Evolutionary conservation across 805 yeast species (phyloP).

Genomic region (Spencermartinsiella europaea): DNA sequence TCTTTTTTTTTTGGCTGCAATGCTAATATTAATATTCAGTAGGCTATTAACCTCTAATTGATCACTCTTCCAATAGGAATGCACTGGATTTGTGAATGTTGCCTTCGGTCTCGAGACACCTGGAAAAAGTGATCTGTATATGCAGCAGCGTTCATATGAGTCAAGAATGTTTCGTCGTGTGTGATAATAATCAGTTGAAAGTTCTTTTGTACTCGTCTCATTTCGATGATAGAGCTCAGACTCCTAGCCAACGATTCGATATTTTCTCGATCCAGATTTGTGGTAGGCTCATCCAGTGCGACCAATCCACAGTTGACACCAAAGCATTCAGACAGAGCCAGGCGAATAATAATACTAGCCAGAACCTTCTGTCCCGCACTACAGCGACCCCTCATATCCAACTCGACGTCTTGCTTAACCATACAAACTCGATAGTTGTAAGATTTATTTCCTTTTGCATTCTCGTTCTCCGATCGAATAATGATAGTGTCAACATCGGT

Average conservation of each 20-base stretch:
- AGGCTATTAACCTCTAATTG: background rate
- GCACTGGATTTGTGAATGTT: conserved; percentile 70
- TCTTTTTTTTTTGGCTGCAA: background rate
- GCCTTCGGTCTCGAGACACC: conserved; percentile 73
- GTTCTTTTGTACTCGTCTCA: conserved; percentile 72
- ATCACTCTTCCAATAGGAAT: conserved; percentile 25
- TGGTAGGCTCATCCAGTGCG: conserved; percentile 96
- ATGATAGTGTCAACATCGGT: conserved; percentile 90
- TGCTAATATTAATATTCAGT: background rate
- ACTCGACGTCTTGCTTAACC: conserved; percentile 85
- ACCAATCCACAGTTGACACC: conserved; percentile 93
- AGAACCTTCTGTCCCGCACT: conserved; percentile 97
- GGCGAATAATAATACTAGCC: conserved; percentile 83
- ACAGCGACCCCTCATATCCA: conserved; percentile 98
- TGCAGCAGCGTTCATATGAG: conserved; percentile 75
- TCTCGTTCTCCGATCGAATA: conserved; percentile 71
- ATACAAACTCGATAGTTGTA: conserved; percentile 93
- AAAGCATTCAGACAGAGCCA: conserved; percentile 93
- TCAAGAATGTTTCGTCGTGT: conserved; percentile 88
- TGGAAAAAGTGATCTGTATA: conserved; percentile 85
- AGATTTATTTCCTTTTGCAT: conserved; percentile 47
- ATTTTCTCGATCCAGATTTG: conserved; percentile 86
- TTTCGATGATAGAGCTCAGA: conserved; percentile 64
- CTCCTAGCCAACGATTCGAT: conserved; percentile 83
- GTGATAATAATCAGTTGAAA: conserved; percentile 95